phyloP scores from a whole-genome alignment of 2,329 filamentous ascomycete genomes.

The Aspergillus cejpii region DNA sequence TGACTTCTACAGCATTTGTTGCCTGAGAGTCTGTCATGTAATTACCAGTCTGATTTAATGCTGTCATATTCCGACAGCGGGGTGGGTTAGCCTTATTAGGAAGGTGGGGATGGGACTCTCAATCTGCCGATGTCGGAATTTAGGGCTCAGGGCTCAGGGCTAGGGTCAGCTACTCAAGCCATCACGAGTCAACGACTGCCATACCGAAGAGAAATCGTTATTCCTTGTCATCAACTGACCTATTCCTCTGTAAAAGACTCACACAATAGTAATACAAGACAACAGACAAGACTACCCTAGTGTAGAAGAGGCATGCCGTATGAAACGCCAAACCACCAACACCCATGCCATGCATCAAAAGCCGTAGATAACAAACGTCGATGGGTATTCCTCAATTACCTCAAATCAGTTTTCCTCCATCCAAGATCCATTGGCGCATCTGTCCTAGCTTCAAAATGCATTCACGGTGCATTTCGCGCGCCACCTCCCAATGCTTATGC shows the following conservation, averaged over 20 bases:
- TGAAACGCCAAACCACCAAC: background rate
- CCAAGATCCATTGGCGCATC: conserved; percentile 35
- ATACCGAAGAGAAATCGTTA: too few relatives aligned
- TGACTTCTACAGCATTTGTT: background rate
- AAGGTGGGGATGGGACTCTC: conserved; percentile 2
- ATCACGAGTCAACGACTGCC: too few relatives aligned
- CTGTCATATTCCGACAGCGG: background rate
- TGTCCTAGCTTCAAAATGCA: conserved; percentile 39
- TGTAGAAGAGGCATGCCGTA: background rate
- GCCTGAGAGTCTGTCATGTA: background rate
- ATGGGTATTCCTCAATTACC: background rate
- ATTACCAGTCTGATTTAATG: background rate
- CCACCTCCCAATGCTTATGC: conserved; percentile 45
- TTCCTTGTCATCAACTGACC: too few relatives aligned
- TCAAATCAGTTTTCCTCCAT: conserved; percentile 28
- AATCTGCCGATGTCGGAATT: conserved; percentile 12
- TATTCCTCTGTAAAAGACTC: too few relatives aligned
- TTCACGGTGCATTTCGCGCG: conserved; percentile 41
- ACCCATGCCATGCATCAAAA: conserved; percentile 4
- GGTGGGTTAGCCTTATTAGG: conserved; percentile 7
- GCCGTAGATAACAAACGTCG: background rate
- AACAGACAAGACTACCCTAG: background rate
- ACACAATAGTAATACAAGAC: background rate
- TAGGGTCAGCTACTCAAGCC: conserved; percentile 14
- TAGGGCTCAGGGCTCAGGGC: conserved; percentile 19